Evolutionary conservation across 2,329 filamentous ascomycete genomes (phyloP), one percentile per base, ranked within the genome.

Genomic region (Pyrenophora teres): DNA sequence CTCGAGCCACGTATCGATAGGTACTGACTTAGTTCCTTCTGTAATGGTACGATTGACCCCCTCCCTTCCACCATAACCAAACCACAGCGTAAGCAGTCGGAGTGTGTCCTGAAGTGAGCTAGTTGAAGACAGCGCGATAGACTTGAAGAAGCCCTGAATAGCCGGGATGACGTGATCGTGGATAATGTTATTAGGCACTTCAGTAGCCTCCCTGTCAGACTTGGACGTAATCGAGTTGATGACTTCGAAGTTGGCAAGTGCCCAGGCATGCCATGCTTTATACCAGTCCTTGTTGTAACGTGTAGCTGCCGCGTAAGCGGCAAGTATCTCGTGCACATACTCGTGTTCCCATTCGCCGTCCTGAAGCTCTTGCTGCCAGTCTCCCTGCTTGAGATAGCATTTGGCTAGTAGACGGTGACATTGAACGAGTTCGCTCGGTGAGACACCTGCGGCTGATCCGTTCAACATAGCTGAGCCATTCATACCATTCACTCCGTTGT

Each of bases 181-280:
- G 21, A 97, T 81, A 64, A 90, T 83, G 42, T 83, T 82, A 33
- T 86, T 83, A 50, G 88, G 88, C 33, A 85, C 76, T 50, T 80
- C 76, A 23, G 80, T 76, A 13, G 76, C 77, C 55, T 84, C 81
- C 39, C 83, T 81, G 57, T 88, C 88, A 13, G 81, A 81, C 50
- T 86, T 83, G 18, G 87, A 82, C 7, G 87, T 84, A 50, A 94
- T 79, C 0, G 88, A 86, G 63, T 94, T 96, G 32, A 97, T 92
- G 50, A 99, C 94, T 75, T 99, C 93, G 67, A 99, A 99, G 74
- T 99, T 99, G 46, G 94, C 93, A 57, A 99, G 77, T 9, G 94
- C 95, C 93, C 94, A 99, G 0, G 94, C 90, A 75, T 99, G 94
- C 94, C 94, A 99, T 6, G 95, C 94, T 76, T 99, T 99, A 79